Evolutionary conservation across 1,139 yeast genomes (phyloP).

Genomic region (Candida tetrigidarum): DNA sequence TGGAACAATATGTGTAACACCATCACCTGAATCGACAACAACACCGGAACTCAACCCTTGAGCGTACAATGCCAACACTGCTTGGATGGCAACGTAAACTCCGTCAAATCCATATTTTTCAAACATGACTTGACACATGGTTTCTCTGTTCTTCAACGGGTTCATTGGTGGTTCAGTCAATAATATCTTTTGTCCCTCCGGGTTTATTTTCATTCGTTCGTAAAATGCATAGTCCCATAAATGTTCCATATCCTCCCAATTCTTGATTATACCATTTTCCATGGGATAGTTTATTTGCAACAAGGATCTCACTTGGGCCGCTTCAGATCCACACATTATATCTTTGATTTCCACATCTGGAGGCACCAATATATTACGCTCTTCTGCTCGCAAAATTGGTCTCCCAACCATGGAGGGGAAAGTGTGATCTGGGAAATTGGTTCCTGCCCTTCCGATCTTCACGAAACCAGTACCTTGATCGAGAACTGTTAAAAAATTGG

Average conservation of each 20-base stretch:
- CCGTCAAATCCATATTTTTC: constrained; percentile 96
- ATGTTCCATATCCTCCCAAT: constrained; percentile 99
- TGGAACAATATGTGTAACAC: constrained; percentile 95
- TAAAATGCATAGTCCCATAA: constrained; percentile 98
- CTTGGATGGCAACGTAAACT: constrained; percentile 97
- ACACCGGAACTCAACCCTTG: constrained; percentile 98
- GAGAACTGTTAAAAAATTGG: constrained; percentile 55
- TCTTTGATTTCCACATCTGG: constrained; percentile 78
- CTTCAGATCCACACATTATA: constrained; percentile 98
- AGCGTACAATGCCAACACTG: constrained; percentile 95
- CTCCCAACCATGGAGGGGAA: constrained; percentile 98
- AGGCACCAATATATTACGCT: constrained; percentile 60
- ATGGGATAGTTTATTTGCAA: constrained; percentile 94
- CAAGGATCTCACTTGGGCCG: constrained; percentile 86
- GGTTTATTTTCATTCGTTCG: constrained; percentile 80
- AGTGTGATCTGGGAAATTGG: constrained; percentile 97
- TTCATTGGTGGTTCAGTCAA: constrained; percentile 99
- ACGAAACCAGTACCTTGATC: constrained; percentile 99
- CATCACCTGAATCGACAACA: constrained; percentile 94
- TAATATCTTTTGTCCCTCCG: constrained; percentile 78
- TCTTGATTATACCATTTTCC: constrained; percentile 97
- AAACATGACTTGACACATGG: constrained; percentile 97
- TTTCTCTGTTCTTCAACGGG: constrained; percentile 90
- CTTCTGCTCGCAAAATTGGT: constrained; percentile 97
- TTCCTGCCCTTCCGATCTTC: constrained; percentile 94